phyloP scores from a whole-genome alignment of 176 grass and related monocot genomes.

The Musa acuminata region DNA sequence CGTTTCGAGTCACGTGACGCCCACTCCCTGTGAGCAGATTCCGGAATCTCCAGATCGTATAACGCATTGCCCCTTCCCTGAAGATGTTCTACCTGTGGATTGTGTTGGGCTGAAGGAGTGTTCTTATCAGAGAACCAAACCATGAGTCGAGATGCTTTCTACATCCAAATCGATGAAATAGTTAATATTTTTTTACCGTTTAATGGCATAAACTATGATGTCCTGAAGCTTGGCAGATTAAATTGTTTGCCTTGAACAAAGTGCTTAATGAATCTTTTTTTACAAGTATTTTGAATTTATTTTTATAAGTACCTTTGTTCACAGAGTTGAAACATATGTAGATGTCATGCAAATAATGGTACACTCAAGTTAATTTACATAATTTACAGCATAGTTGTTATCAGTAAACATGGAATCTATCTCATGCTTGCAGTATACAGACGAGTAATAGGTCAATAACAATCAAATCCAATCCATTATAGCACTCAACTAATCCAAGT shows the following conservation, averaged over 20 bases:
- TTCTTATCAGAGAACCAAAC: neutral
- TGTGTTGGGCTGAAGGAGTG: neutral
- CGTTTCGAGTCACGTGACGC: slow-evolving; percentile 32
- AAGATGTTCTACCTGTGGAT: slow-evolving; percentile 8
- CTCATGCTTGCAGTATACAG: neutral
- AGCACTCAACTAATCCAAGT: neutral
- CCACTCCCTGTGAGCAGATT: slow-evolving; percentile 47
- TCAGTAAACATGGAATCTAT: neutral
- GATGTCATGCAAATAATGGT: too few species aligned
- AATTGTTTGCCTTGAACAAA: too few species aligned
- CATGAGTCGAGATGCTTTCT: neutral
- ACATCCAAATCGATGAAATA: too few species aligned
- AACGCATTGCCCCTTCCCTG: slow-evolving; percentile 50
- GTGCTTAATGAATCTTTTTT: too few species aligned
- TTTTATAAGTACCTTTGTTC: too few species aligned
- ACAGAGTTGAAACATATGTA: too few species aligned
- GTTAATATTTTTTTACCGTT: too few species aligned
- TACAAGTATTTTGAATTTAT: too few species aligned
- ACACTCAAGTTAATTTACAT: neutral
- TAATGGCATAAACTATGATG: too few species aligned
- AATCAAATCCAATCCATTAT: neutral
- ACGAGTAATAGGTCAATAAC: neutral
- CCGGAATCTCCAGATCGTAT: slow-evolving; percentile 7
- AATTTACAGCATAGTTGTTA: neutral
- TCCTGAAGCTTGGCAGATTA: too few species aligned